Conservation (phyloP, 805 yeast species). For the Ogataea polymorpha region DNA sequence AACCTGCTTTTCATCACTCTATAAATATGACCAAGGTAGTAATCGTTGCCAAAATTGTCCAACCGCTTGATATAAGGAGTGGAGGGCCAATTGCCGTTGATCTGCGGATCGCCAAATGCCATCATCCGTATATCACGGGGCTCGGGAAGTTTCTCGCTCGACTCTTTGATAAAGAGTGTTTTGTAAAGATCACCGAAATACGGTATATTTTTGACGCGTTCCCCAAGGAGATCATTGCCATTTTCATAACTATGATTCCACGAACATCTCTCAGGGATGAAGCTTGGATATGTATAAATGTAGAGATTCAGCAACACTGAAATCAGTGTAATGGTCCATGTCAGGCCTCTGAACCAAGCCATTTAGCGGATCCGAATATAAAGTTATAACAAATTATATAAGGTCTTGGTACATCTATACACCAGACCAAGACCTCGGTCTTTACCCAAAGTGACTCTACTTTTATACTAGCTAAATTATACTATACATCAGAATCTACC, state of each 20-base stretch:
- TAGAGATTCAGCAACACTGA: conserved; percentile 56
- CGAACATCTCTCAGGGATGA: conserved; percentile 51
- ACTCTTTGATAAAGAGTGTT: conserved; percentile 30
- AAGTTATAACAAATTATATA: too few species aligned
- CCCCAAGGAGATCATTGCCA: conserved; percentile 16
- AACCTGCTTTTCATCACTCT: conserved; percentile 58
- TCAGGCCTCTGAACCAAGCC: conserved; percentile 6
- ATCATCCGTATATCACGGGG: conserved; percentile 51
- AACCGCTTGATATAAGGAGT: conserved; percentile 71
- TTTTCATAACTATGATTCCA: conserved; percentile 45
- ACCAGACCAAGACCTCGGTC: too few species aligned
- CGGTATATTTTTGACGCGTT: conserved; percentile 26
- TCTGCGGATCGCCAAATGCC: conserved; percentile 96
- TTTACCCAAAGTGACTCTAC: too few species aligned
- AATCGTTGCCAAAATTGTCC: conserved; percentile 89
- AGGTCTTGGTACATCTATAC: too few species aligned
- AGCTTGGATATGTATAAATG: conserved; percentile 74
- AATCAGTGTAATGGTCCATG: conserved; percentile 32
- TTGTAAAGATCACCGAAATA: conserved; percentile 34
- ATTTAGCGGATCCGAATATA: background rate
- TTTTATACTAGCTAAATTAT: background rate
- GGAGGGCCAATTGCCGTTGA: conserved; percentile 77
- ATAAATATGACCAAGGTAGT: conserved; percentile 82
- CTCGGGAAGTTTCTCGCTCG: conserved; percentile 4
- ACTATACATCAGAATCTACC: conserved; percentile 18